Evolutionary conservation across 495 filamentous ascomycete genomes (phyloP).

Genomic region (Neurospora sp.): DNA sequence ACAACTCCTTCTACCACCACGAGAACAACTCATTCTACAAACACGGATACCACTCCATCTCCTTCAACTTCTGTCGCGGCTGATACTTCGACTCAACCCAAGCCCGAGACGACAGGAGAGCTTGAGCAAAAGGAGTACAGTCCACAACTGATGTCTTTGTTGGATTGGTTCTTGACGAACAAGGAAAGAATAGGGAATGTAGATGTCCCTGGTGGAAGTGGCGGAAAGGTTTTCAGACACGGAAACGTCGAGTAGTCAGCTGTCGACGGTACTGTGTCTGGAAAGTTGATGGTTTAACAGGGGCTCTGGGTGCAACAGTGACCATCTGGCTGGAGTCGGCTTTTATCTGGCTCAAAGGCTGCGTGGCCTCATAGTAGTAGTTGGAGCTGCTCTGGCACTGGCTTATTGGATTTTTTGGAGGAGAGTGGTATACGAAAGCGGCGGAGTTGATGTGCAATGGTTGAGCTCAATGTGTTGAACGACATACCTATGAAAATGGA

Average conservation of each 20-base stretch:
- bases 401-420: slow-evolving; percentile 45
- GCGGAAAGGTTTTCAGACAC: background rate
- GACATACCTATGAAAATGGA: background rate
- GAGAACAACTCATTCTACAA: background rate
- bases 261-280: slow-evolving; percentile 29
- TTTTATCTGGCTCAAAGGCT: slow-evolving; percentile 36
- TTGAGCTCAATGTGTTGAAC: background rate
- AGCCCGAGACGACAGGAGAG: background rate
- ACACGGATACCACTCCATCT: background rate
- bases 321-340: slow-evolving; percentile 42
- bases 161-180: background rate
- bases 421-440: slow-evolving; percentile 42
- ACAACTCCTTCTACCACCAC: background rate
- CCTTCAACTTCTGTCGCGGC: background rate
- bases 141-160: background rate
- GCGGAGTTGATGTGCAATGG: background rate
- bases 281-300: slow-evolving; percentile 31
- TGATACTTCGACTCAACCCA: background rate
- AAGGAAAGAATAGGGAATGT: background rate
- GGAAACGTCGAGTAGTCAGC: slow-evolving; percentile 21
- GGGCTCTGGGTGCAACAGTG: slow-evolving; percentile 27
- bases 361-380: slow-evolving; percentile 46
- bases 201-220: background rate
- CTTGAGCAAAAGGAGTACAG: background rate
- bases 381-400: slow-evolving; percentile 48